phyloP scores from a whole-genome alignment of 2,329 filamentous ascomycete species.

The Exserohilum turcica region DNA sequence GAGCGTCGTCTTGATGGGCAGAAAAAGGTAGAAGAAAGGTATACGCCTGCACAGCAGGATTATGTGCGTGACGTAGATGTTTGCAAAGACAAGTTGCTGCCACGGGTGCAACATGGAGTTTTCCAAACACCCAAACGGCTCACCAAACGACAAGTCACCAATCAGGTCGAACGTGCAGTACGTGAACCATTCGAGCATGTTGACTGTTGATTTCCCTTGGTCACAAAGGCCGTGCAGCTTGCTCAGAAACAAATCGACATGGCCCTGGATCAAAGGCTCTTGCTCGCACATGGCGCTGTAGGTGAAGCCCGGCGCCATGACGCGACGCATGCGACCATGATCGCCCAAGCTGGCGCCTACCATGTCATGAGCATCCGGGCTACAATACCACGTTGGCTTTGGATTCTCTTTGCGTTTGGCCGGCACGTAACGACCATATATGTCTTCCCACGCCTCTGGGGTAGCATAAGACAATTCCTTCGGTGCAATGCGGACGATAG shows the following conservation, averaged over 20 bases:
- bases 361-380: too few relatives aligned
- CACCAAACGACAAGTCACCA: slow-evolving; percentile 1
- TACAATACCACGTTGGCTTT: too few relatives aligned
- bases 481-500: neutral
- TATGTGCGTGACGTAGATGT: slow-evolving; percentile 1
- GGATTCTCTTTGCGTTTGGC: too few relatives aligned
- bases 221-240: too few relatives aligned
- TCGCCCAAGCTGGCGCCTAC: neutral
- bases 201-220: too few relatives aligned
- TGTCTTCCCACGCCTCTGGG: slow-evolving; percentile 1
- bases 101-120: neutral
- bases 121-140: slow-evolving; percentile 1
- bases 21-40: too few relatives aligned
- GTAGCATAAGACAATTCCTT: neutral
- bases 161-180: slow-evolving; percentile 5
- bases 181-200: too few relatives aligned
- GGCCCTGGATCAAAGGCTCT: neutral
- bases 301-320: slow-evolving; percentile 1
- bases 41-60: too few relatives aligned
- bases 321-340: slow-evolving; percentile 1
- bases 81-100: slow-evolving; percentile 1
- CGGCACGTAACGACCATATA: slow-evolving; percentile 3
- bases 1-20: too few relatives aligned
- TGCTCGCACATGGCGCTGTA: neutral
- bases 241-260: slow-evolving; percentile 3